These are phyloP conservation scores for Hortaea werneckii DNA, from an alignment of 2,329 filamentous ascomycete species.

Conservation along the genomic window DNA sequence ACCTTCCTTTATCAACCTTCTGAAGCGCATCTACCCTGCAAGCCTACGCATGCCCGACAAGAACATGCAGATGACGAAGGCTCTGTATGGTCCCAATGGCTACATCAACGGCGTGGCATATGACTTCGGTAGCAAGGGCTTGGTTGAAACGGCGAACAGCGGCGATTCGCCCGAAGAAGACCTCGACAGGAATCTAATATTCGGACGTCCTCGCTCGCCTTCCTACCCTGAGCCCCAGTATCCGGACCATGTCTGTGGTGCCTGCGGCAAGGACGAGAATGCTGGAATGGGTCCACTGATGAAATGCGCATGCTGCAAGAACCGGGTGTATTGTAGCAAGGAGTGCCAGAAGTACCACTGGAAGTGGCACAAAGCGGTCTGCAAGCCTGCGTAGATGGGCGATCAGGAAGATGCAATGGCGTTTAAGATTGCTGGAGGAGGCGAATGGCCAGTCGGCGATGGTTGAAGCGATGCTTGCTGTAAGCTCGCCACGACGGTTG, in stretches of 20 bases:
- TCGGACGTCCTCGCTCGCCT: too few relatives aligned
- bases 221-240: background rate
- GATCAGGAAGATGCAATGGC: too few relatives aligned
- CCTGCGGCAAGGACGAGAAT: background rate
- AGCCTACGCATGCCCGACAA: slow-evolving; percentile 4
- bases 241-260: background rate
- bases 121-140: slow-evolving; percentile 5
- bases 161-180: background rate
- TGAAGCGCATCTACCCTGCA: slow-evolving; percentile 3
- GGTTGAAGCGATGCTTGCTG: too few relatives aligned
- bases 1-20: background rate
- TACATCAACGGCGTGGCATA: slow-evolving; percentile 8
- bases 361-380: slow-evolving; percentile 14
- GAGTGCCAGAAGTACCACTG: slow-evolving; percentile 18
- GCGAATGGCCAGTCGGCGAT: too few relatives aligned
- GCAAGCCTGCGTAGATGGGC: background rate
- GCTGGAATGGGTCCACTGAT: slow-evolving; percentile 1
- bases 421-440: too few relatives aligned
- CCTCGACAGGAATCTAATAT: too few relatives aligned
- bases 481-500: too few relatives aligned
- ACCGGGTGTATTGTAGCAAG: slow-evolving; percentile 14
- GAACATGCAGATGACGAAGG: slow-evolving; percentile 4
- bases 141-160: background rate
- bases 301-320: slow-evolving; percentile 11
- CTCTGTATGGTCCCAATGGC: slow-evolving; percentile 5